These are phyloP conservation scores for Neophaeococcomyces mojaviensis DNA, from an alignment of 2,329 filamentous ascomycete genomes.

Conservation along the genomic window DNA sequence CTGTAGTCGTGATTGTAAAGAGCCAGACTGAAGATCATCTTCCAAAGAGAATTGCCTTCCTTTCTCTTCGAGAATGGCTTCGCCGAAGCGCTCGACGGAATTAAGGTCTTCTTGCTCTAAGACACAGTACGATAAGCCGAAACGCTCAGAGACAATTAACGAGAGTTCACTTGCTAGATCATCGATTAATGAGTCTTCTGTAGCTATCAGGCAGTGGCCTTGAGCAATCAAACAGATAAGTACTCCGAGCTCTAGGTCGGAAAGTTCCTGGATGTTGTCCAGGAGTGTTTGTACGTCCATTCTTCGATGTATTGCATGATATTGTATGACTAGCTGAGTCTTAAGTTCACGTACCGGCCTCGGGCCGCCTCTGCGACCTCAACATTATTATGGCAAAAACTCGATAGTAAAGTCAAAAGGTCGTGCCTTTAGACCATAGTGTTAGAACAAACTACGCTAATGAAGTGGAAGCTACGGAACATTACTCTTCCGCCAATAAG, in stretches of 20 bases:
- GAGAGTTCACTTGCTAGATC: slow-evolving; percentile 66
- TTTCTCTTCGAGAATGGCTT: slow-evolving; percentile 51
- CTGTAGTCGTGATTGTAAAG: not conserved
- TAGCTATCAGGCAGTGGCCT: slow-evolving; percentile 84
- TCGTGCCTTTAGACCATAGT: no score
- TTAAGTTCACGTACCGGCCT: not conserved
- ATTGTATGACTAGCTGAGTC: not conserved
- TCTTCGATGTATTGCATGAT: not conserved
- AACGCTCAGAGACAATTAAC: slow-evolving; percentile 61
- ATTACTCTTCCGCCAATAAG: no score
- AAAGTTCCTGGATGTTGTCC: slow-evolving; percentile 66
- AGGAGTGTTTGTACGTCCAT: slow-evolving; percentile 60
- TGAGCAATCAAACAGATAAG: slow-evolving; percentile 72
- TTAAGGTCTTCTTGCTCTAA: slow-evolving; percentile 66
- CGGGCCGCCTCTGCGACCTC: not conserved
- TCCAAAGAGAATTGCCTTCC: not conserved
- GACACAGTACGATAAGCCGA: slow-evolving; percentile 62
- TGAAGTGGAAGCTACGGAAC: no score
- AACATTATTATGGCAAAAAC: no score
- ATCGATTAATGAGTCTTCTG: slow-evolving; percentile 54
- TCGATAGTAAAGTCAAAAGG: no score
- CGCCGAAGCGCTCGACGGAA: slow-evolving; percentile 73
- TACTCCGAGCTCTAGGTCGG: slow-evolving; percentile 79
- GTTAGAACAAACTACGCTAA: no score
- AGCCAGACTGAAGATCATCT: not conserved